Conservation (phyloP, 2,329 filamentous ascomycete genomes). For the Cadophora sp. region DNA sequence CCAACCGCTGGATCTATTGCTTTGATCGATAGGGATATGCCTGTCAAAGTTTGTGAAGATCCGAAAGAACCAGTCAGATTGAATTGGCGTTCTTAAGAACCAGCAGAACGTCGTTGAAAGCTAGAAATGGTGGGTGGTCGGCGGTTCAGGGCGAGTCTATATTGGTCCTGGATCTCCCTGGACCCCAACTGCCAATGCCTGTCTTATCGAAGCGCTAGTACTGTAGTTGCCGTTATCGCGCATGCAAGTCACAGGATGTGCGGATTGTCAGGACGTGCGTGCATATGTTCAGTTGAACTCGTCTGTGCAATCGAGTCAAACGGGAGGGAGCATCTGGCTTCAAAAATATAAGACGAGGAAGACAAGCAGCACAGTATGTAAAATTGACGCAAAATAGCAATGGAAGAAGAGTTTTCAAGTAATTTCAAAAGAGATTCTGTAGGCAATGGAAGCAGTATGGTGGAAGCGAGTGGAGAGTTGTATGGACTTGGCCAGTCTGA, state of each 20-base stretch:
- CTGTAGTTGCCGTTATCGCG: slow-evolving; percentile 36
- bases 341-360: neutral
- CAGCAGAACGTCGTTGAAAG: slow-evolving; percentile 22
- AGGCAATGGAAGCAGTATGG: slow-evolving; percentile 9
- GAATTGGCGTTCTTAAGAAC: slow-evolving; percentile 17
- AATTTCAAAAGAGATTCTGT: neutral
- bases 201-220: slow-evolving; percentile 38
- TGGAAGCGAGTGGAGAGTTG: slow-evolving; percentile 2
- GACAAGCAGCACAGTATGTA: neutral
- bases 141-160: slow-evolving; percentile 38
- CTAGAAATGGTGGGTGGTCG: slow-evolving; percentile 24
- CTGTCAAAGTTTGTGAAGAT: slow-evolving; percentile 25
- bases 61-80: slow-evolving; percentile 31
- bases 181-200: slow-evolving; percentile 32
- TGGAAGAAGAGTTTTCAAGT: slow-evolving; percentile 5
- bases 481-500: slow-evolving; percentile 7
- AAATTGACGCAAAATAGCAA: neutral
- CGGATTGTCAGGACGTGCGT: slow-evolving; percentile 25
- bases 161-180: slow-evolving; percentile 37
- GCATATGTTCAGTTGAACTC: slow-evolving; percentile 14
- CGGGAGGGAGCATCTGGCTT: neutral
- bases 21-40: slow-evolving; percentile 33
- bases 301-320: neutral
- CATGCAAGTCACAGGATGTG: slow-evolving; percentile 33
- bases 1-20: slow-evolving; percentile 43